phyloP scores from a whole-genome alignment of 306 rosid species.

The cucumber (Cucumis sativus) region Cucumber_9930_V3 NC_026660.2:25904001-25904500 shows the following conservation, averaged over 20 bases:
- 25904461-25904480: neutral
- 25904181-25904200: conserved; percentile 73
- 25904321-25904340: conserved; percentile 89
- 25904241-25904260: conserved; percentile 71
- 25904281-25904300: conserved; percentile 97
- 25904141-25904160: conserved; percentile 34
- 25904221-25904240: conserved; percentile 95
- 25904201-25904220: conserved; percentile 80
- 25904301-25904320: conserved; percentile 90
- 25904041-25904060: conserved; percentile 73
- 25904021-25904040: conserved; percentile 88
- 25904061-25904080: neutral
- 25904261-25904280: conserved; percentile 85
- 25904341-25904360: conserved; percentile 98
- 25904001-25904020: conserved; percentile 93
- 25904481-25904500: neutral
- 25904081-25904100: neutral
- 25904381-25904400: conserved; percentile 8
- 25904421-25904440: neutral
- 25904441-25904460: neutral
- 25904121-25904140: neutral
- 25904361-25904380: conserved; percentile 39
- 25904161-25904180: conserved; percentile 76
- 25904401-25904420: neutral
- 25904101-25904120: neutral